Base-by-base conservation (phyloP, 352 stramenopile genomes). In the Globisporangium radiosum region DNA sequence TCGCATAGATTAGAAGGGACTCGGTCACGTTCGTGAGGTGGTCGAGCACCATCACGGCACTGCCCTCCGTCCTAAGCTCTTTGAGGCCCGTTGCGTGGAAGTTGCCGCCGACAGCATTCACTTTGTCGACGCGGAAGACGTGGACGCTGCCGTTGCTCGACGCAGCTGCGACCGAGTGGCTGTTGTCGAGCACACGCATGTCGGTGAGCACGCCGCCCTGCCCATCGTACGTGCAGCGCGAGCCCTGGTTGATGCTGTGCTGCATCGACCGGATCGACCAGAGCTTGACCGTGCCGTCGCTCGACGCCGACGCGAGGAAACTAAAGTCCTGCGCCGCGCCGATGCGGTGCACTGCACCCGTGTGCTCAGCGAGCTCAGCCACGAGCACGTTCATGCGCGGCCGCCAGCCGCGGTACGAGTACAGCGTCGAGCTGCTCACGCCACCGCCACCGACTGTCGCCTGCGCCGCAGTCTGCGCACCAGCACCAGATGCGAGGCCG, bases 11-110 rank as follows among this genome's bases (percentile, higher is more conserved):
- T 13, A 99, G 63, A 5, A 99, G 69, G 33, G 88, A 97, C 59
- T 96, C 88, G 10, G 85, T 95, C 40, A 97, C 80, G 38, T 97
- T 98, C 76, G 97, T 98, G 60, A 98, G 90, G 70, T 99, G 95
- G 59, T 97, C 93, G 2, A 99, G 82, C 15, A 90, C 78, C 58
- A 98, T 87, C 52, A 99, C 82, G 33, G 97, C 90, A n/a, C 96
- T 97, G 71, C 85, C 78, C 54, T 90, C 77, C 7, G 94, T 73
- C 19, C 83, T 67, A 13, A 95, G 69, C 56, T 94, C 84, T 49
- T 89, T 89, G 37, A 94, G 57, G 3, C 77, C 82, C 17, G 64
- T 87, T 0, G 78, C 71, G 15, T 91, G 81, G 56, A 90, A 87
- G 52, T 90, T 92, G 14, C 78, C 78, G 39, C 73, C 77, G 11